Percentiles rank a stretch among this genome's conserved stretches.
Evolutionary conservation across 768 basidiomycete genomes (phyloP).

Genomic region (Pisolithus microcarpus): DNA sequence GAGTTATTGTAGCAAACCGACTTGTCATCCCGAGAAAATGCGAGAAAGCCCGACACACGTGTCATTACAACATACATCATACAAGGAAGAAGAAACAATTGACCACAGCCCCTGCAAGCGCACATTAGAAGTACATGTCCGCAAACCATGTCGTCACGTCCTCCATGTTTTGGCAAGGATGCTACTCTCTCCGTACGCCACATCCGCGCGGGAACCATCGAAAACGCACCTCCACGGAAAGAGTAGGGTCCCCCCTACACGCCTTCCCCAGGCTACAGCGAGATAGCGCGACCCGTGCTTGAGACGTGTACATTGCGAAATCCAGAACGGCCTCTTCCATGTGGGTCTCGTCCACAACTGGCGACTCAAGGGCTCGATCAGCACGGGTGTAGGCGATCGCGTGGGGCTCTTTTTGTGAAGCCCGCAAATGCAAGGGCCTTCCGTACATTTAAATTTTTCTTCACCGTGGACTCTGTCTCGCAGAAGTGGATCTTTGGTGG

Average conservation of each 20-base stretch:
- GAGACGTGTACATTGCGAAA: slow-evolving; percentile 54
- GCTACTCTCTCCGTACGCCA: slow-evolving; percentile 19
- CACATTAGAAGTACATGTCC: slow-evolving; percentile 14
- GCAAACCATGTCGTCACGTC: slow-evolving; percentile 24
- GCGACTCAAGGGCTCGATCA: slow-evolving; percentile 62
- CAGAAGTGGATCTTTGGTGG: slow-evolving; percentile 84
- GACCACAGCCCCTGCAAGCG: slow-evolving; percentile 10
- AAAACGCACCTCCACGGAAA: slow-evolving; percentile 12
- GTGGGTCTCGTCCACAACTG: slow-evolving; percentile 40
- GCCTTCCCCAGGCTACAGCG: slow-evolving; percentile 49
- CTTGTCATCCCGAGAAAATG: background rate
- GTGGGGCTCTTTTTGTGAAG: slow-evolving; percentile 85
- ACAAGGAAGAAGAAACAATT: slow-evolving; percentile 7
- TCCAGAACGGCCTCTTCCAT: slow-evolving; percentile 57
- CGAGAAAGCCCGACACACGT: slow-evolving; percentile 4
- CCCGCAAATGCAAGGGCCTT: slow-evolving; percentile 89
- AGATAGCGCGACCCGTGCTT: slow-evolving; percentile 76
- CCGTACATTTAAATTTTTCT: slow-evolving; percentile 77
- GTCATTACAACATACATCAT: slow-evolving; percentile 7
- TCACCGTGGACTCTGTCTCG: slow-evolving; percentile 79
- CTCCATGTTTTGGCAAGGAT: slow-evolving; percentile 28
- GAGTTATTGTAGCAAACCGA: background rate
- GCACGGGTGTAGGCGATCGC: slow-evolving; percentile 68
- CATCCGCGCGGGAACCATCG: slow-evolving; percentile 27
- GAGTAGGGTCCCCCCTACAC: slow-evolving; percentile 21